These are phyloP conservation scores for Athelia sp. DNA, from an alignment of 1,284 basidiomycete species.

Conservation along the genomic window DNA sequence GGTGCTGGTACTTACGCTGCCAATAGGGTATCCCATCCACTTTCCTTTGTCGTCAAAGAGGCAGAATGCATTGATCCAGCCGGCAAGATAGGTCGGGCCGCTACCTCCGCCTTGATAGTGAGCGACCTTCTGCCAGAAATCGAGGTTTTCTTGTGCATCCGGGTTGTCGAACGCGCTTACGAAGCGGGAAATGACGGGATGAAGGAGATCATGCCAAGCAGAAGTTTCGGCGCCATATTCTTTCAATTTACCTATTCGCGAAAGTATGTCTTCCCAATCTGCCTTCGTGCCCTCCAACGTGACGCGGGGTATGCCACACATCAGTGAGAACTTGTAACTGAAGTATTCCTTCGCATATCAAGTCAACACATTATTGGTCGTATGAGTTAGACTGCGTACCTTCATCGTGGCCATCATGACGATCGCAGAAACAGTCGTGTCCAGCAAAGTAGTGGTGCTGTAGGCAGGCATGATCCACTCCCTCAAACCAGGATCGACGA, in stretches of 20 bases:
- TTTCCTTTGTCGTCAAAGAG: constrained; percentile 23
- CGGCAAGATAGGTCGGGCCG: constrained; percentile 18
- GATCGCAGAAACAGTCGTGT: constrained; percentile 34
- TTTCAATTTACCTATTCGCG: constrained; percentile 28
- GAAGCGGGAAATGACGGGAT: constrained; percentile 29
- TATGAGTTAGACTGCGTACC: too few relatives aligned
- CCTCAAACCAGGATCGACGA: constrained; percentile 29
- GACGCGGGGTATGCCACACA: constrained; percentile 43
- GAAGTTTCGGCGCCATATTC: constrained; percentile 27
- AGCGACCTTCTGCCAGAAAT: constrained; percentile 27
- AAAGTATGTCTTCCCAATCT: constrained; percentile 28
- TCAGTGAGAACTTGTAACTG: constrained; percentile 20
- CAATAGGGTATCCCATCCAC: constrained; percentile 13
- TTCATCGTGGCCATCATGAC: constrained; percentile 39
- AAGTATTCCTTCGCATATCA: constrained; percentile 28
- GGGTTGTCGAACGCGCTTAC: constrained; percentile 26
- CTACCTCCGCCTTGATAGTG: constrained; percentile 14
- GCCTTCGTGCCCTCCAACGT: constrained; percentile 36
- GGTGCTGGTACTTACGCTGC: neutral
- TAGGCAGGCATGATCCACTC: constrained; percentile 43
- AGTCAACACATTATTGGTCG: too few relatives aligned
- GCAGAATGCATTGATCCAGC: constrained; percentile 36
- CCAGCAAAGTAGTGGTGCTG: constrained; percentile 38
- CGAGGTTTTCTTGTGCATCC: constrained; percentile 12
- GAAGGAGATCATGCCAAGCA: constrained; percentile 29